These are phyloP conservation scores for Stenogyne calaminthoides DNA, from an alignment of 305 asterid genomes.

Conservation along the genomic window DNA sequence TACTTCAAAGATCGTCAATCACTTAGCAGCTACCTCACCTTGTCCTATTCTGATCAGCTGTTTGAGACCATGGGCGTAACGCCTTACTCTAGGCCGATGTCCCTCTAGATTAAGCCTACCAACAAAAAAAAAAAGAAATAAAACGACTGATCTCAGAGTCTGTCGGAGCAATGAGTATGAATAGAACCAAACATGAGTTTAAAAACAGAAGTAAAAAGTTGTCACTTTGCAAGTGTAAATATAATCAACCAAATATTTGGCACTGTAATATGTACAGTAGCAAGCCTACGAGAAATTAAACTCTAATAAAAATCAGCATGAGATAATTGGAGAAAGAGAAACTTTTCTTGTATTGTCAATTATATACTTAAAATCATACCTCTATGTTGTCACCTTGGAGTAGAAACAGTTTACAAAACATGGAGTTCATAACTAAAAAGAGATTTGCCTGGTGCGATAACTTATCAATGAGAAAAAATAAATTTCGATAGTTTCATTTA, in stretches of 20 bases:
- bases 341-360: slow-evolving; percentile 4
- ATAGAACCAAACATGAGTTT: slow-evolving; percentile 17
- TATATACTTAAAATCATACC: slow-evolving; percentile 6
- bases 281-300: slow-evolving; percentile 1
- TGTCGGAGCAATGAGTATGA: slow-evolving; percentile 25
- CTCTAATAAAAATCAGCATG: slow-evolving; percentile 19
- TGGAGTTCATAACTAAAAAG: slow-evolving; percentile 11
- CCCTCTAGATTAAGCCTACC: slow-evolving; percentile 90
- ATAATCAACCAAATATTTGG: slow-evolving; percentile 15
- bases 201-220: slow-evolving; percentile 19
- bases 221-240: slow-evolving; percentile 20
- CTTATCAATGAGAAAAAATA: slow-evolving; percentile 13
- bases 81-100: slow-evolving; percentile 91
- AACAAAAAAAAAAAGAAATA: slow-evolving; percentile 32
- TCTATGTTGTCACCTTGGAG: slow-evolving; percentile 1
- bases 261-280: slow-evolving; percentile 15
- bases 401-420: slow-evolving; percentile 15
- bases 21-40: slow-evolving; percentile 59
- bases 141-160: slow-evolving; percentile 21
- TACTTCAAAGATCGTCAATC: slow-evolving; percentile 14
- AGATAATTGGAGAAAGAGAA: slow-evolving; percentile 9
- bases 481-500: slow-evolving; percentile 15
- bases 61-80: slow-evolving; percentile 82
- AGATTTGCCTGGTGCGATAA: not conserved
- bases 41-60: slow-evolving; percentile 86